These are phyloP conservation scores for Podaxis sp. DNA, from an alignment of 768 basidiomycete genomes.

Conservation along the genomic window DNA sequence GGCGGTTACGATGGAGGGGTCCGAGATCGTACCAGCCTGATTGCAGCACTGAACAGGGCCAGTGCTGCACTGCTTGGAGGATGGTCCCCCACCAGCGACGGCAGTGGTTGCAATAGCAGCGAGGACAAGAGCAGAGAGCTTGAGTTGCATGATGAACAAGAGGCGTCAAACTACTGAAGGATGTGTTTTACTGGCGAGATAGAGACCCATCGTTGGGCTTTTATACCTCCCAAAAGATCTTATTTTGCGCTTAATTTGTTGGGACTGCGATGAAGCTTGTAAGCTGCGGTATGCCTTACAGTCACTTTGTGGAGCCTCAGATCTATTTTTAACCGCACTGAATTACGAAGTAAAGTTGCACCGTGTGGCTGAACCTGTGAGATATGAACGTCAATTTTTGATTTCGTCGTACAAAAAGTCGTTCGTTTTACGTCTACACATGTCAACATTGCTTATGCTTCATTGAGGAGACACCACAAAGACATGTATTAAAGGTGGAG, in stretches of 20 bases:
- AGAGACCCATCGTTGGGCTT: background rate
- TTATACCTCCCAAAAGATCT: background rate
- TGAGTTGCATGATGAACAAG: slow-evolving; percentile 1
- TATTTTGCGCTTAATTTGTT: background rate
- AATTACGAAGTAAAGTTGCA: too few species aligned
- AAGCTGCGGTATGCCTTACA: background rate
- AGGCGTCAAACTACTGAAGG: background rate
- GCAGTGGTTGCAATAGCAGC: background rate
- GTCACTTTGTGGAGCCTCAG: background rate
- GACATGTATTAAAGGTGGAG: too few species aligned
- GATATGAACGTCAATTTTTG: too few species aligned
- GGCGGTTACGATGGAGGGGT: background rate
- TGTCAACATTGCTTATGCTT: too few species aligned
- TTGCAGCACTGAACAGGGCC: slow-evolving; percentile 9
- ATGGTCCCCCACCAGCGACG: background rate
- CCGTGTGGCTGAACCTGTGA: too few species aligned
- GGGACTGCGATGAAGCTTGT: background rate
- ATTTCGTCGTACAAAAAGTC: too few species aligned
- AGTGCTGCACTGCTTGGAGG: slow-evolving; percentile 4
- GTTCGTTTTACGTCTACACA: too few species aligned
- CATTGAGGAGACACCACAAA: too few species aligned
- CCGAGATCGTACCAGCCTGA: too few species aligned
- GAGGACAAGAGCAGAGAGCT: background rate
- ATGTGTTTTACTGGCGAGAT: background rate
- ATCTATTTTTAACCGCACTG: too few species aligned